Percentiles rank a stretch among this genome's conserved stretches.
Conservation (phyloP, 176 grass and related monocot species). For the Sorghum bicolor region DNA sequence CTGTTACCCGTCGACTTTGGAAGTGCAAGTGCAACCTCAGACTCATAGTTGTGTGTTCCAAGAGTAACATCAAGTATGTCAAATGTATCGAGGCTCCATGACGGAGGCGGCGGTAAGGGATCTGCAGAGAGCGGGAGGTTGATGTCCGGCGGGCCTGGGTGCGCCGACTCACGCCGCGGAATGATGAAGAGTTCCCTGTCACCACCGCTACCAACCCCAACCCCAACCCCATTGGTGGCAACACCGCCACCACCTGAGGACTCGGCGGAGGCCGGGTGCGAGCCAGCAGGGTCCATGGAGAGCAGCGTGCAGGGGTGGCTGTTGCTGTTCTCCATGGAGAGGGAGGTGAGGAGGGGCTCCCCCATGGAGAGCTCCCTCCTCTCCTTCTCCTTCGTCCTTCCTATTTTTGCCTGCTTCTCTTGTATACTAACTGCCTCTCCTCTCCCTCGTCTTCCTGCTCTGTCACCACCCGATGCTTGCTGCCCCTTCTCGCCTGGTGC, state of each 20-base stretch:
- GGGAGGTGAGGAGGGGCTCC: constrained; percentile 59
- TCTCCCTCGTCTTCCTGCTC: neutral
- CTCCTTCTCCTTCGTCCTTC: constrained; percentile 49
- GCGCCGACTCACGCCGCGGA: constrained; percentile 20
- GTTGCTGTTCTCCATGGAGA: constrained; percentile 69
- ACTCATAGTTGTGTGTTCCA: constrained; percentile 52
- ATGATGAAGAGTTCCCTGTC: constrained; percentile 49
- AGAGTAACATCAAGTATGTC: constrained; percentile 61
- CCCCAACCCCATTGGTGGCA: neutral
- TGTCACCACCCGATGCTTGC: neutral
- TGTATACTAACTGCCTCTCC: neutral
- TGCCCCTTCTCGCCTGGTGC: neutral
- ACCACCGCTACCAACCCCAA: neutral
- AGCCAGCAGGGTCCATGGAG: constrained; percentile 60
- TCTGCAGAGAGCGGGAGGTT: constrained; percentile 63
- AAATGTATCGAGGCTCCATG: constrained; percentile 35
- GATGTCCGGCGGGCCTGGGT: constrained; percentile 55
- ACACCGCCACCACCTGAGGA: neutral
- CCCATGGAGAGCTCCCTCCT: constrained; percentile 59
- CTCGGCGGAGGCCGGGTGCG: constrained; percentile 8
- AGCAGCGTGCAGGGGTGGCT: constrained; percentile 65
- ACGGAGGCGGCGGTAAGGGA: constrained; percentile 18
- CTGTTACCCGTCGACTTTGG: constrained; percentile 28
- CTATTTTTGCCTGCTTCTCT: constrained; percentile 21
- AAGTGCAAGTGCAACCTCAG: constrained; percentile 45